phyloP scores from a whole-genome alignment of 768 basidiomycete genomes.

The Daedalea quercina region DNA sequence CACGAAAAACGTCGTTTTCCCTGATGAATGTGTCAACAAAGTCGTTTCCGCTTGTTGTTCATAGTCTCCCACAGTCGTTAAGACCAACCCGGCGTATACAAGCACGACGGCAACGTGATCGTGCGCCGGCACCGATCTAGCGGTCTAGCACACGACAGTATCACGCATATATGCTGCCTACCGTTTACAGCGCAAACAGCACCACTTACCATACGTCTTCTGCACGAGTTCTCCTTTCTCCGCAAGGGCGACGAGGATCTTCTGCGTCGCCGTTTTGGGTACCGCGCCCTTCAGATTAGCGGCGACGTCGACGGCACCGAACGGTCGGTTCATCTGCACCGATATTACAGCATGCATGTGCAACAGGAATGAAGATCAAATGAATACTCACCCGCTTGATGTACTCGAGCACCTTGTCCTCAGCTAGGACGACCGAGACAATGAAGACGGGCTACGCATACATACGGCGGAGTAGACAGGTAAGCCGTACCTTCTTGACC shows the following conservation, averaged over 20 bases:
- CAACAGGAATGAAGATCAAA: too few species aligned
- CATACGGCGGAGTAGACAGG: neutral
- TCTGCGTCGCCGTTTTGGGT: conserved; percentile 77
- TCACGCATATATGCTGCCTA: neutral
- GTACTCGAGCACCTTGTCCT: conserved; percentile 73
- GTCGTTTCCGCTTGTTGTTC: too few species aligned
- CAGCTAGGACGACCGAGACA: conserved; percentile 36
- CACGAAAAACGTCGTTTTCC: conserved; percentile 84
- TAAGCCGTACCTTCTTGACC: conserved; percentile 56
- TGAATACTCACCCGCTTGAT: conserved; percentile 50
- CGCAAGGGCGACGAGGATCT: conserved; percentile 75
- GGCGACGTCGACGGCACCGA: conserved; percentile 85
- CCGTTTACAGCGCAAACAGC: neutral
- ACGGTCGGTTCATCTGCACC: conserved; percentile 84
- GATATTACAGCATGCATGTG: neutral
- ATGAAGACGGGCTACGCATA: neutral
- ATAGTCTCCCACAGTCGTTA: too few species aligned
- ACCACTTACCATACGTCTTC: conserved; percentile 66
- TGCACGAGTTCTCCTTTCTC: conserved; percentile 79
- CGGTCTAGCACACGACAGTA: too few species aligned
- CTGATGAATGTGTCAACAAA: conserved; percentile 30
- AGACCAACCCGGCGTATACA: too few species aligned
- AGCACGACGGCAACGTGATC: too few species aligned
- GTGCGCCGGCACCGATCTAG: too few species aligned
- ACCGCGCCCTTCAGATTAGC: conserved; percentile 89